Conservation (phyloP, 1,139 yeast genomes). For the Saccharomycopsis crataegensis region DNA sequence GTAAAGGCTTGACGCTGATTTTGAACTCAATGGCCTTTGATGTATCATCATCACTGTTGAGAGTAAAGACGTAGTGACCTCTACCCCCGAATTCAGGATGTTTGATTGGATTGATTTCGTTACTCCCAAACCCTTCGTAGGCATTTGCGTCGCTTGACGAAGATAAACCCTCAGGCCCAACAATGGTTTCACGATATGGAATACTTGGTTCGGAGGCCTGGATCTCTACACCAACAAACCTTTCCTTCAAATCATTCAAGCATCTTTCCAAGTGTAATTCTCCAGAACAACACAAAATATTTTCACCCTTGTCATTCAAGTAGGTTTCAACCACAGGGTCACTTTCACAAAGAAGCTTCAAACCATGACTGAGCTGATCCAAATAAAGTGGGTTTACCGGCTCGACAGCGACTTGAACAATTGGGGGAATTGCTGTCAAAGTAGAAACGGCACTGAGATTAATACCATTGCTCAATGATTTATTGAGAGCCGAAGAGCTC, state of each 20-base stretch:
- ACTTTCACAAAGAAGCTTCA: constrained; percentile 72
- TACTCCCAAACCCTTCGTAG: constrained; percentile 8
- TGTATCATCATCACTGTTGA: constrained; percentile 37
- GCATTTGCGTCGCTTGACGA: not conserved
- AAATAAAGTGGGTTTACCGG: constrained; percentile 82
- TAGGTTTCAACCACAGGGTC: constrained; percentile 91
- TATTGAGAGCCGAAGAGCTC: constrained; percentile 31
- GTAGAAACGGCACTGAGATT: constrained; percentile 63
- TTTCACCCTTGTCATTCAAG: constrained; percentile 84
- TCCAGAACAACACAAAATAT: constrained; percentile 90
- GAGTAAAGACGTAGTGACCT: constrained; percentile 5
- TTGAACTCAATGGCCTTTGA: constrained; percentile 31
- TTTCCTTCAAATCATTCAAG: constrained; percentile 75
- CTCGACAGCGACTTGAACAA: constrained; percentile 89
- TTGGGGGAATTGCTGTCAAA: constrained; percentile 58
- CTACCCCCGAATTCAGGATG: constrained; percentile 26
- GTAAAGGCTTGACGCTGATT: constrained; percentile 51
- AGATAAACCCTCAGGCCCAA: constrained; percentile 23
- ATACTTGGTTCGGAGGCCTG: constrained; percentile 87
- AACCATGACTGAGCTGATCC: constrained; percentile 68
- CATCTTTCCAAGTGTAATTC: constrained; percentile 90
- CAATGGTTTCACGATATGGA: constrained; percentile 86
- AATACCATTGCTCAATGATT: constrained; percentile 35
- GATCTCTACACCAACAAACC: constrained; percentile 90
- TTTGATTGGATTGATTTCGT: constrained; percentile 40